Evolutionary conservation across 169 alveolate genomes (phyloP).

Genomic region (Theileria equi): DNA sequence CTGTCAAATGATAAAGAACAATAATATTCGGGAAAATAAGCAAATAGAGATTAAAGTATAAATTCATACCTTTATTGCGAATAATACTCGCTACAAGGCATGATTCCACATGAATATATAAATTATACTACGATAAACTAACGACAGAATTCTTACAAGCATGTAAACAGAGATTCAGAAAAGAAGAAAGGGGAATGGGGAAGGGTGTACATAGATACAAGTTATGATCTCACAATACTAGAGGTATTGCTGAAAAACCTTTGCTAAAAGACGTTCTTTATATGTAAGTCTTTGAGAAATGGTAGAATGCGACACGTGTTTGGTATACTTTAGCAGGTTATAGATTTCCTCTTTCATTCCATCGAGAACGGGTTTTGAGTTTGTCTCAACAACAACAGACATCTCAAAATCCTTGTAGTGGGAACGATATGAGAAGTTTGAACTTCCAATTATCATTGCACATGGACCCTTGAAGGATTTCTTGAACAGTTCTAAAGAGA

Average conservation of each 20-base stretch:
- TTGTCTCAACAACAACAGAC: constrained; percentile 69
- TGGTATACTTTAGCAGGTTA: constrained; percentile 58
- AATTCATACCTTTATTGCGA: too few relatives aligned
- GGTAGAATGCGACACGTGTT: constrained; percentile 44
- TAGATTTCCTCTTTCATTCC: constrained; percentile 66
- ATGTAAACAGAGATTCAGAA: too few relatives aligned
- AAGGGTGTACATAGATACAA: constrained; percentile 13
- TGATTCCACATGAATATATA: too few relatives aligned
- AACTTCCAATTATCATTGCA: constrained; percentile 74
- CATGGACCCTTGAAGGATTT: constrained; percentile 55
- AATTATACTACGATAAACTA: too few relatives aligned
- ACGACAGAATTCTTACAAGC: too few relatives aligned
- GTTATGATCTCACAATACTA: constrained; percentile 3
- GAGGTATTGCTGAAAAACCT: constrained; percentile 33
- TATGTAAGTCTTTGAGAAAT: constrained; percentile 40
- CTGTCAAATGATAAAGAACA: too few relatives aligned
- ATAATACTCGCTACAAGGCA: too few relatives aligned
- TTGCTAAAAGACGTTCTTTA: constrained; percentile 13
- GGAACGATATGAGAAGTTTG: constrained; percentile 73
- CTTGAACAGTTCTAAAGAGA: constrained; percentile 39
- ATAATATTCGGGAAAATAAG: too few relatives aligned
- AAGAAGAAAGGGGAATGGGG: background rate
- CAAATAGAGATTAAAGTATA: too few relatives aligned
- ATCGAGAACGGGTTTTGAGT: constrained; percentile 52
- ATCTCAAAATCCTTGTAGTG: constrained; percentile 70